Evolutionary conservation across 768 basidiomycete species (phyloP).

Genomic region (Boletellus ananas): DNA sequence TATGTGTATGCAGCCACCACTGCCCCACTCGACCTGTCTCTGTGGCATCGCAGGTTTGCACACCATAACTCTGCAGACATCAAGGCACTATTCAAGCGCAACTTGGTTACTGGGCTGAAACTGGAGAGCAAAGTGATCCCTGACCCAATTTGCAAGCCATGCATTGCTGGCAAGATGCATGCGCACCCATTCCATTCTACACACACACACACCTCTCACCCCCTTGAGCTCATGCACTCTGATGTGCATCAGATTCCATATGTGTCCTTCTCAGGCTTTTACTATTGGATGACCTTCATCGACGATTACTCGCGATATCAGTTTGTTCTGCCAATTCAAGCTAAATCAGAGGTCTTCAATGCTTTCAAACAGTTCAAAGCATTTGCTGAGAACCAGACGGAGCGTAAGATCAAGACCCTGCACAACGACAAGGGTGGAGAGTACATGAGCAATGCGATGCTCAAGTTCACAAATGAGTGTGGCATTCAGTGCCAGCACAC

Average conservation of each 20-base stretch:
- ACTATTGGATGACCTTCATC: no score
- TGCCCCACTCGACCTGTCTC: conserved; percentile 7
- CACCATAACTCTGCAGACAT: conserved; percentile 13
- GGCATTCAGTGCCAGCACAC: no score
- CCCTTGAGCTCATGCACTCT: no score
- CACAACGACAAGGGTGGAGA: no score
- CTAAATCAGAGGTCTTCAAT: not conserved
- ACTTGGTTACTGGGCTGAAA: conserved; percentile 15
- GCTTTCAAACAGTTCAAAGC: not conserved
- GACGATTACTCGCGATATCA: no score
- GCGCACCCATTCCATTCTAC: not conserved
- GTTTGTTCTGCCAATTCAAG: not conserved
- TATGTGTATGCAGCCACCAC: not conserved
- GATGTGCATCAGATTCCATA: not conserved
- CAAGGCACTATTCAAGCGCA: not conserved
- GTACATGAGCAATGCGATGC: no score
- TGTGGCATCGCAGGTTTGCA: conserved; percentile 24
- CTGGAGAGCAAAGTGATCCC: not conserved
- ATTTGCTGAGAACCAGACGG: not conserved
- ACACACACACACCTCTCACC: not conserved
- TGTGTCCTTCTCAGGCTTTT: no score
- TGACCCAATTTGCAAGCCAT: conserved; percentile 2
- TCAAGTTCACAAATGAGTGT: no score
- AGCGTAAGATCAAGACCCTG: no score
- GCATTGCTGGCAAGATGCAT: conserved; percentile 14